Base-by-base conservation (phyloP, 1,139 yeast species). In the Kluyveromyces marxianus region DNA sequence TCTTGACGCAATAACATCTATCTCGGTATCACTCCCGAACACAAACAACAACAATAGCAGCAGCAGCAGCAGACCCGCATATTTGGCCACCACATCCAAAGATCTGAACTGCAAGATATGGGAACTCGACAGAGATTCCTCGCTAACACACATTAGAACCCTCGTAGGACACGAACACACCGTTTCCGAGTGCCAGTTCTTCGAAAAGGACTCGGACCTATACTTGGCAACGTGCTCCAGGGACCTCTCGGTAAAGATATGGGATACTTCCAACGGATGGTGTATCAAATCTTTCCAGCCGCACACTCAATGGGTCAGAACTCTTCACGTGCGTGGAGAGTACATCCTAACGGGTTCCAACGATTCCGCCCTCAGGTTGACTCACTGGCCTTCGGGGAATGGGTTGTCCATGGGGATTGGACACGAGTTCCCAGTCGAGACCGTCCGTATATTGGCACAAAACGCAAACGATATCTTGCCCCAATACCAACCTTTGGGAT, bases 81-180 rank as follows among this genome's bases (percentile, higher is more conserved):
- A 28, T 35, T 28, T 48, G 25, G 47, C 47, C 7, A 57, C 60
- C 3, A 44, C 50, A 4, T 57, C 62, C 26, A 58, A 57, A 31
- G 97, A 90, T 62, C 66, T 88, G 46, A 70, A 79, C 24, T 75
- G 87, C 50, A 83, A 83, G 58, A 67, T 86, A 2, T 86, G 92
- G 89, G 83, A 79, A 55, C 46, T 60, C 35, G 50, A 39, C 7
- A 73, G 76, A 1, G 65, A 71, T 7, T 64, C 70, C 25, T 67
- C 70, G 4, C 77, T 77, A 55, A 72, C 73, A 41, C 81, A 83
- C 43, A 63, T 80, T 2, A 72, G 88, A 41, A 81, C 89, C 0
- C 67, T 90, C 25, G 69, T 81, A 1, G 97, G 97, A n/a, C 97
- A 90, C 65, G 95, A 89, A 51, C 96, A 89, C 63, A 81, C 94